Evolutionary conservation across 1,139 yeast genomes (phyloP), one percentile per base, ranked within the genome.

Genomic region (Suhomyces chickasaworum): DNA sequence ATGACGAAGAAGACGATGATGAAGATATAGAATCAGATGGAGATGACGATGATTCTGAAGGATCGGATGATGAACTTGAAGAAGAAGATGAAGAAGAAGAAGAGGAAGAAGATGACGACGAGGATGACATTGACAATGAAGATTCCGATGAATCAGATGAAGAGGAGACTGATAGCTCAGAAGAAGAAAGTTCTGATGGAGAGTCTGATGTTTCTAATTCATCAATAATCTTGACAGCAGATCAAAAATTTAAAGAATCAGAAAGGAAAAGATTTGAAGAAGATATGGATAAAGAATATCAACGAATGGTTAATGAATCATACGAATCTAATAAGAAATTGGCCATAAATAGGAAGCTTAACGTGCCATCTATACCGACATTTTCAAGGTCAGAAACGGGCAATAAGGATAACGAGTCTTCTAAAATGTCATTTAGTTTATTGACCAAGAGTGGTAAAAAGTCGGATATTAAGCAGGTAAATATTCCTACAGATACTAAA

Each of bases 221-320:
- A 21, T 51, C 47, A 25, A 51, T 10, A 3, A 21, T 17, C 17
- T 31, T 47, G 18, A 36, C 45, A 25, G 70, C 67, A 30, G 69
- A 68, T 20, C 69, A 69, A 25, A 68, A 60, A 39, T 49, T 69
- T 36, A 61, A 59, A 41, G 60, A 64, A 9, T 74, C 68, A 20
- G 73, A 71, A 42, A 82, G 77, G 35, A 67, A 62, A 37, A 74
- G 69, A 51, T 71, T 78, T 39, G 79, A 76, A 17, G 77, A 73
- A 7, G 79, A 75, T 21, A 58, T 84, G 45, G 87, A 83, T 39
- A 72, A 66, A 46, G 84, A 83, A 54, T 77, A 78, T 52, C 77
- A 76, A 44, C 67, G 64, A 46, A 64, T 84, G 56, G 66, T 82
- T 44, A 58, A 66, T 27, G 84, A 80, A 35, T 75, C 86, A 1